Evolutionary conservation across 1,284 basidiomycete genomes (phyloP).

Genomic region (Thelephora terrestris): DNA sequence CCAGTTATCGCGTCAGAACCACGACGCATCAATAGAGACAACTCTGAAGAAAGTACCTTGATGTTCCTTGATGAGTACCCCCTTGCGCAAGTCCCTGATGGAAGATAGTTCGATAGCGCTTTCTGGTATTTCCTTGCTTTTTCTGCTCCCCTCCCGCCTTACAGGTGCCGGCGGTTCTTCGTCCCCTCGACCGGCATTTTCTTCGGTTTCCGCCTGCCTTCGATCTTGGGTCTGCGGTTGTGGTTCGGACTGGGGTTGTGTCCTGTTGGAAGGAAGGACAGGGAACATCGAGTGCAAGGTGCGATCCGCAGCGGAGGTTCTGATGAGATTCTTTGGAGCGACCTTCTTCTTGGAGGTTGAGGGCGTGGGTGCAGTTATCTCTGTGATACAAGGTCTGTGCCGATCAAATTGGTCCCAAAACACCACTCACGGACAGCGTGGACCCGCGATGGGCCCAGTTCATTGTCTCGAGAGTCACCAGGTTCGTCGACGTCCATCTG

Average conservation of each 20-base stretch:
- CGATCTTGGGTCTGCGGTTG: conserved; percentile 4
- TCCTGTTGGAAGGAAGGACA: conserved; percentile 20
- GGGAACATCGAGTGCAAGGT: conserved; percentile 93
- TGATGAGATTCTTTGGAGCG: conserved; percentile 83
- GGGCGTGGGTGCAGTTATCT: conserved; percentile 5
- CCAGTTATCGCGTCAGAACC: conserved; percentile 3
- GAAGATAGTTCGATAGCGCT: conserved; percentile 77
- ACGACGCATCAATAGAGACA: neutral
- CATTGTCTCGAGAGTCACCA: too few species aligned
- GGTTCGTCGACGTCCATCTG: too few species aligned
- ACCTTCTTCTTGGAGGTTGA: conserved; percentile 33
- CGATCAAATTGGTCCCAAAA: too few species aligned
- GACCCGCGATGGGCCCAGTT: too few species aligned
- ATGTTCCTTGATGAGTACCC: conserved; percentile 54
- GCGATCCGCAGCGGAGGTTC: conserved; percentile 80
- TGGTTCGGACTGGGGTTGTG: conserved; percentile 3
- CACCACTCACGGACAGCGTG: too few species aligned
- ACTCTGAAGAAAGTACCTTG: conserved; percentile 39
- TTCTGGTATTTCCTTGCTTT: conserved; percentile 56
- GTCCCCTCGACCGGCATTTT: conserved; percentile 3
- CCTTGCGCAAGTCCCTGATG: conserved; percentile 59
- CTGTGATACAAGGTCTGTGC: too few species aligned
- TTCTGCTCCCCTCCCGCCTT: conserved; percentile 11
- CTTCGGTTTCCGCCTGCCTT: conserved; percentile 20
- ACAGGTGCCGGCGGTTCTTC: conserved; percentile 6